Evolutionary conservation across 495 filamentous ascomycete genomes (phyloP), one percentile per base, ranked within the genome.

Genomic region (Viridothelium virens): DNA sequence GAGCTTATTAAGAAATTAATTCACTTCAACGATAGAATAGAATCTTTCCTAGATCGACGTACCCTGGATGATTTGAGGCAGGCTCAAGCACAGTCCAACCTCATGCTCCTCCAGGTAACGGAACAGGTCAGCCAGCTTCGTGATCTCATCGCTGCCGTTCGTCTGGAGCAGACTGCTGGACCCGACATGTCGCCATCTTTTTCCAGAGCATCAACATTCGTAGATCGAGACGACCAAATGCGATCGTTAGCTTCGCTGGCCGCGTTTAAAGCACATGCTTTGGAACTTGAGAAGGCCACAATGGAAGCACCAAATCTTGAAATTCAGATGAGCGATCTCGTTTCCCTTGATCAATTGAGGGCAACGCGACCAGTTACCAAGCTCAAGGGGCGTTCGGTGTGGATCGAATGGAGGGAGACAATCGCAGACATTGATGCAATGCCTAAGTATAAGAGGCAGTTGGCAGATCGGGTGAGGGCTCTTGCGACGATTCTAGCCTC

Each of bases 71-170:
- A 59, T 34, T 36, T 59, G 53, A 59, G 53, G 53, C 53, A 59
- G 31, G 53, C 53, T 59, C 53, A 59, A 36, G 53, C 53, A 59
- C 53, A 59, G 14, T 59, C 53, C 14, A 59, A 59, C 31, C 53
- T 59, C 31, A 59, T 59, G 53, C 53, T 36, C 18, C 53, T 59
- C 6, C 53, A 59, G 53, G 53, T 59, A 36, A 59, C 53, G 14
- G 53, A 59, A 59, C 53, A 59, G 53, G 53, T 59, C 53, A 31
- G 31, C 14, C 53, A 59, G 53, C 53, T 59, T 59, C 53, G 53
- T 59, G 53, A 59, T 14, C 53, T 59, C 25, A 36, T 59, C 36
- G 53, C 53, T 36, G 53, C 53, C 14, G 18, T 59, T 59, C 53
- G 53, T 59, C 53, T 59, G 18, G 53, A 36, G 36, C 53, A 59